Percentiles rank a stretch among this genome's conserved stretches.
These are phyloP conservation scores for Yamadazyma ubonensis DNA, from an alignment of 805 yeast species.

Conservation along the genomic window DNA sequence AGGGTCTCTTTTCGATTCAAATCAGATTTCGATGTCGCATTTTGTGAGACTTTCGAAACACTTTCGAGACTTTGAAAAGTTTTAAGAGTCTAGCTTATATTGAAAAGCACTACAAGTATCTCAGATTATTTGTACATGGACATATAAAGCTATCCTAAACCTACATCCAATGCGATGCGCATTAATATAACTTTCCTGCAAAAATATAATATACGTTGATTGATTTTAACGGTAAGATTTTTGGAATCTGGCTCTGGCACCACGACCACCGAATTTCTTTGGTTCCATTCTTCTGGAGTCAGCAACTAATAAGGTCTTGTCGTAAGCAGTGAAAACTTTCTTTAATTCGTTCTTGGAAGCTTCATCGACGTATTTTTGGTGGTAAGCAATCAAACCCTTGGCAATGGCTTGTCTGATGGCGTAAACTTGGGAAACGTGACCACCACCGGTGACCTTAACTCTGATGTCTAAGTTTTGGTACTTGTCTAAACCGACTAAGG, in stretches of 20 bases:
- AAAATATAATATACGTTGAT: conserved; percentile 6
- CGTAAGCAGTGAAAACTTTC: conserved; percentile 96
- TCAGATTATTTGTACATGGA: conserved; percentile 11
- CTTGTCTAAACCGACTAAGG: conserved; percentile 98
- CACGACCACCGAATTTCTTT: conserved; percentile 99
- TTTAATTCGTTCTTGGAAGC: conserved; percentile 99
- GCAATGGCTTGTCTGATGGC: conserved; percentile 99
- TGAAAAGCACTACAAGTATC: too few relatives aligned
- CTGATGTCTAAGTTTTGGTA: conserved; percentile 98
- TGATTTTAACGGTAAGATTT: conserved; percentile 95
- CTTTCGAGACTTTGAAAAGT: neutral
- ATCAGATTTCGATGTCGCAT: too few relatives aligned
- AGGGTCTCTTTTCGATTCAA: too few relatives aligned
- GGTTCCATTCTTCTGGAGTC: conserved; percentile 99
- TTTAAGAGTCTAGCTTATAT: too few relatives aligned
- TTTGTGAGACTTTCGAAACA: too few relatives aligned
- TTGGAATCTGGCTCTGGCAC: conserved; percentile 99
- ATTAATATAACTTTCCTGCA: conserved; percentile 5
- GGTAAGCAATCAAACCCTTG: conserved; percentile 99
- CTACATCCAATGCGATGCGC: conserved; percentile 8
- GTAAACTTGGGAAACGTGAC: conserved; percentile 99
- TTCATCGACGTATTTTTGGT: conserved; percentile 99
- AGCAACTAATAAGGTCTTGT: conserved; percentile 99
- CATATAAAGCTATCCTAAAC: conserved; percentile 8
- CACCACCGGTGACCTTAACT: conserved; percentile 99